phyloP scores from a whole-genome alignment of 2,329 filamentous ascomycete genomes.

The Tolypocladium capitatum region DNA sequence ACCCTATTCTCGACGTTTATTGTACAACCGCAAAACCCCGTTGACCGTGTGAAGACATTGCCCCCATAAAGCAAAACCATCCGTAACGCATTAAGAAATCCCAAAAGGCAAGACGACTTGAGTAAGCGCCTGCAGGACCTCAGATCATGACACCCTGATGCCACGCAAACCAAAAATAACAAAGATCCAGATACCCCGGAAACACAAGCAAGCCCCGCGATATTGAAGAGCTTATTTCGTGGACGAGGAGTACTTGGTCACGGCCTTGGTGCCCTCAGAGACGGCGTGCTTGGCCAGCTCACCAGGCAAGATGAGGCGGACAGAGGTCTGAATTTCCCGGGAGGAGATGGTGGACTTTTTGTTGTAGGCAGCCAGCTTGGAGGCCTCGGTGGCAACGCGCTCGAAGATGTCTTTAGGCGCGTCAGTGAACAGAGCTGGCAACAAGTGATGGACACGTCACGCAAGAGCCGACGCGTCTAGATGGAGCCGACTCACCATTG shows the following conservation, averaged over 20 bases:
- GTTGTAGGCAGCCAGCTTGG: constrained; percentile 99
- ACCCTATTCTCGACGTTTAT: constrained; percentile 52
- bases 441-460: not conserved
- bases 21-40: constrained; percentile 62
- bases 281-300: constrained; percentile 99
- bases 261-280: constrained; percentile 98
- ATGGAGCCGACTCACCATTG: constrained; percentile 59
- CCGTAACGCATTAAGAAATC: constrained; percentile 63
- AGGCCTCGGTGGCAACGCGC: constrained; percentile 95
- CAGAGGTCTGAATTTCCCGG: constrained; percentile 97
- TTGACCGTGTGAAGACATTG: constrained; percentile 58
- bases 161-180: constrained; percentile 35
- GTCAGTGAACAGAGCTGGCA: not conserved
- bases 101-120: constrained; percentile 22
- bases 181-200: constrained; percentile 34
- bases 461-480: not conserved
- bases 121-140: constrained; percentile 29
- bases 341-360: constrained; percentile 99
- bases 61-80: constrained; percentile 54
- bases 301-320: constrained; percentile 93
- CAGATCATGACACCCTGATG: constrained; percentile 46
- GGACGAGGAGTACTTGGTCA: constrained; percentile 99
- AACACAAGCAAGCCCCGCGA: constrained; percentile 42
- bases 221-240: constrained; percentile 68
- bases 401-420: constrained; percentile 82